Conservation (phyloP, 163 green algal species). For the Chlorella variabilis region DNA sequence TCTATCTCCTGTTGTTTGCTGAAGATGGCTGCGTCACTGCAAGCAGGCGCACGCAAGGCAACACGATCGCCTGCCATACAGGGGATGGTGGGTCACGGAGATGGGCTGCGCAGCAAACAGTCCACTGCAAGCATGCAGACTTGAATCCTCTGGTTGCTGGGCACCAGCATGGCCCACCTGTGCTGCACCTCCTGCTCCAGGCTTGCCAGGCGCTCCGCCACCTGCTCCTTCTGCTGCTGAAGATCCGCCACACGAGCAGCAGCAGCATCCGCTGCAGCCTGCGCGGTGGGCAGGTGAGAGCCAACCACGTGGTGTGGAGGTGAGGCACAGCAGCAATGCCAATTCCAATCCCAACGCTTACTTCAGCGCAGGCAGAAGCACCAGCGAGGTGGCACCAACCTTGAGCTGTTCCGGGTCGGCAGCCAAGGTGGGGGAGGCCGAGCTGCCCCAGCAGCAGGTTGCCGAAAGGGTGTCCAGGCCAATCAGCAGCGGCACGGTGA, state of each 20-base stretch:
- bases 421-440: neutral
- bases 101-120: no score
- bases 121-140: no score
- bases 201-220: neutral
- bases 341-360: neutral
- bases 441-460: neutral
- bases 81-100: no score
- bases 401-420: neutral
- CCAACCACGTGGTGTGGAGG: no score
- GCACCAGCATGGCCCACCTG: no score
- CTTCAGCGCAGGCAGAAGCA: neutral
- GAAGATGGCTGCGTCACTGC: neutral
- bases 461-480: neutral
- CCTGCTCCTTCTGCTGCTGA: neutral
- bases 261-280: neutral
- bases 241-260: neutral
- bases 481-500: neutral
- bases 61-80: no score
- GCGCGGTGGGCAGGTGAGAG: neutral
- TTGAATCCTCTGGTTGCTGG: no score
- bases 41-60: neutral
- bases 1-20: neutral
- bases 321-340: no score
- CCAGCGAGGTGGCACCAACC: neutral
- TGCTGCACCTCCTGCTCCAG: conserved; percentile 18